Evolutionary conservation across 1,284 basidiomycete species (phyloP), one percentile per base, ranked within the genome.

Genomic region (Ceratorhiza oryzae-sativae): DNA sequence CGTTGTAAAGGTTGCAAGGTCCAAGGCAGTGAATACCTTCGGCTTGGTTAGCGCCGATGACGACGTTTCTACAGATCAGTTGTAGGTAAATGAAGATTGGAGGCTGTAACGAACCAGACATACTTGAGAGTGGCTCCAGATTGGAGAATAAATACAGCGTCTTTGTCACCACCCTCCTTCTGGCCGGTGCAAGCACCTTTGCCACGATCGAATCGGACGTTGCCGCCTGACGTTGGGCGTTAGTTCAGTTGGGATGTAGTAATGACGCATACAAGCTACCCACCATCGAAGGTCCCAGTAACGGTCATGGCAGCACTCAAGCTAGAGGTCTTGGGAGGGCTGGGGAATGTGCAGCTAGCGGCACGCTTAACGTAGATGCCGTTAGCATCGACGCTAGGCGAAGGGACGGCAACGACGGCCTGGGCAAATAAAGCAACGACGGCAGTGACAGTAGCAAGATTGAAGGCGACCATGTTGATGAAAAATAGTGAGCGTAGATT

Each of bases 21-120:
- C 82, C 82, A 51, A 82, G 77, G 74, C 82, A 83, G 73, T 83
- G 82, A 61, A 83, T 77, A 61, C 82, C 82, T 67, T 84, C 83
- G 46, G 81, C 77, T 62, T 83, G 82, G 75, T 82, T 79, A 30
- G 80, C 77, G 10, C 82, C 83, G 56, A 83, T 83, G 51, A 81
- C 78, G 48, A 83, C 81, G 41, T 79, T 79, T 67, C 63, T 67
- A 45, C 5, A 6, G 49, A 49, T 32, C 39, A 58, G 27, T 15
- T 13, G 25, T 39, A n/a, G 9, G 8, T 9, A n/a, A n/a, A n/a
- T n/a, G n/a, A n/a, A n/a, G n/a, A n/a, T n/a, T n/a, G n/a, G n/a
- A n/a, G n/a, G n/a, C n/a, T n/a, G n/a, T n/a, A n/a, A n/a, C n/a
- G 27, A 13, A 6, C 3, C 13, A 42, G 5, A 72, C 72, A 13